Conservation (phyloP, 179 eudicot genomes). For the Camellia oleifera region DNA sequence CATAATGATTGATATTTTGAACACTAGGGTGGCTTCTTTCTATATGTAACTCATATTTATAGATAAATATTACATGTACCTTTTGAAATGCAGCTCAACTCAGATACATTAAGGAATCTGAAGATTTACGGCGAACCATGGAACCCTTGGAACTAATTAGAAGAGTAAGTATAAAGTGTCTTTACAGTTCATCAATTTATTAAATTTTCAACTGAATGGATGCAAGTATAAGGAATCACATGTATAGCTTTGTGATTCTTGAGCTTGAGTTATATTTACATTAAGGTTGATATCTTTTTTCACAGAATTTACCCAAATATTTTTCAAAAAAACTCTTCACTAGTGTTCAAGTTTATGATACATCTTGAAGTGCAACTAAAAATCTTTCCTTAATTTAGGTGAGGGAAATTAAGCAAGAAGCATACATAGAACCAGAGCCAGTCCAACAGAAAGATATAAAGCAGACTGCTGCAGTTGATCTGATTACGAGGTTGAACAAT, state of each 20-base stretch:
- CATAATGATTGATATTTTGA: too few species aligned
- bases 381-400: slow-evolving; percentile 40
- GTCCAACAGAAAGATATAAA: slow-evolving; percentile 62
- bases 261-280: background rate
- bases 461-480: slow-evolving; percentile 80
- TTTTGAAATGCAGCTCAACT: slow-evolving; percentile 43
- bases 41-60: too few species aligned
- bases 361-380: background rate
- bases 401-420: slow-evolving; percentile 76
- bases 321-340: background rate
- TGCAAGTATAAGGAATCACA: background rate
- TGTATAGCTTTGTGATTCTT: background rate
- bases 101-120: slow-evolving; percentile 63
- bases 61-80: background rate
- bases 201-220: background rate
- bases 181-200: slow-evolving; percentile 2
- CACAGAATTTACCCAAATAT: too few species aligned
- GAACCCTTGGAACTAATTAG: slow-evolving; percentile 69
- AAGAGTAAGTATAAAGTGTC: slow-evolving; percentile 44
- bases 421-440: slow-evolving; percentile 45
- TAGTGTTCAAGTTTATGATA: background rate
- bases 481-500: slow-evolving; percentile 68
- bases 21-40: too few species aligned
- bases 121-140: slow-evolving; percentile 73
- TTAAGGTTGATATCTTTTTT: background rate